phyloP scores from a whole-genome alignment of 306 rosid genomes.

The Rubus parviflorus region DNA sequence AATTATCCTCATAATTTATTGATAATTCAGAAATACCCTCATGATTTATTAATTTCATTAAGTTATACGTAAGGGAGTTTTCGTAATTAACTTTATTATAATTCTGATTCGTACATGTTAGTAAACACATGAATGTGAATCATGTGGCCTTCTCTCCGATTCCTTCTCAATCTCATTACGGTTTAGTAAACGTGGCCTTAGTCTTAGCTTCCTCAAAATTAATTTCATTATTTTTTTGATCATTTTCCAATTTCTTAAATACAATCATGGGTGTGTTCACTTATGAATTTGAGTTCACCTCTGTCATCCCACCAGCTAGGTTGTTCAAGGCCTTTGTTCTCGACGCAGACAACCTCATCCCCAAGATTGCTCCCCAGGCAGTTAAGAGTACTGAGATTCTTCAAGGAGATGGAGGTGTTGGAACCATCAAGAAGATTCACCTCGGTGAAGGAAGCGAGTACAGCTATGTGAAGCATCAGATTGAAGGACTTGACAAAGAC shows the following conservation, averaged over 20 bases:
- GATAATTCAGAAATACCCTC: no score
- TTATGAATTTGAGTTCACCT: slow-evolving; percentile 22
- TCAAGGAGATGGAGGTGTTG: slow-evolving; percentile 54
- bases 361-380: slow-evolving; percentile 30
- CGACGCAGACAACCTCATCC: slow-evolving; percentile 29
- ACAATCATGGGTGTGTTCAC: slow-evolving; percentile 44
- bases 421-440: slow-evolving; percentile 42
- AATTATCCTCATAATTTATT: no score
- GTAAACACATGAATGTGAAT: no score
- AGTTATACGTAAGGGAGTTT: no score
- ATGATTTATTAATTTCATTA: no score
- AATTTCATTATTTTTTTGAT: neutral
- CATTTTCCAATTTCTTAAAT: neutral
- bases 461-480: slow-evolving; percentile 23
- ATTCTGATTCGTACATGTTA: no score
- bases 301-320: slow-evolving; percentile 30
- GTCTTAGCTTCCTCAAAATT: no score
- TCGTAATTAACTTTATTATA: no score
- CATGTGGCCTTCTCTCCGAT: no score
- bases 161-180: no score
- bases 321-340: slow-evolving; percentile 43
- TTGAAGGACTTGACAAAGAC: slow-evolving; percentile 34
- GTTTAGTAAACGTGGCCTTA: no score
- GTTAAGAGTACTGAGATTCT: slow-evolving; percentile 23
- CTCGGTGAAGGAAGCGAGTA: slow-evolving; percentile 6